Conservation (phyloP, 2,329 filamentous ascomycete genomes). For the Colletotrichum aenigma region DNA sequence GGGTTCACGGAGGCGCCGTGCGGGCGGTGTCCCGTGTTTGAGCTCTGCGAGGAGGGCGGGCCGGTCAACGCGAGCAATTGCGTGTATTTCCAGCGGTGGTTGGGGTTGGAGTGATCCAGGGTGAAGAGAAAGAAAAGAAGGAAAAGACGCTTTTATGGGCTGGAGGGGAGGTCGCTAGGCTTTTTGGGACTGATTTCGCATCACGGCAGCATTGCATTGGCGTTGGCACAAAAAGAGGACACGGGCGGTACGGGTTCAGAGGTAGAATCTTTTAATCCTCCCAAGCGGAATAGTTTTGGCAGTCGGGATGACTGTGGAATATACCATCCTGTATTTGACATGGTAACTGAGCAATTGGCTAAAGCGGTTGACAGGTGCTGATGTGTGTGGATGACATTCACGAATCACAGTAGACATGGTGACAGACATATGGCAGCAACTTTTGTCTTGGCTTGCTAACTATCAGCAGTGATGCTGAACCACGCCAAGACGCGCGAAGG, state of each 20-base stretch:
- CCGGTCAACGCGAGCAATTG: slow-evolving; percentile 90
- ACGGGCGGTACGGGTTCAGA: slow-evolving; percentile 1
- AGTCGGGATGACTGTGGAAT: neutral
- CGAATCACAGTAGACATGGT: neutral
- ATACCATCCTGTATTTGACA: slow-evolving; percentile 4
- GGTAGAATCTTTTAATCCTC: neutral
- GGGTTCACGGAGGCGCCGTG: slow-evolving; percentile 90
- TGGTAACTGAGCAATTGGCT: neutral
- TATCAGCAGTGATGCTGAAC: neutral
- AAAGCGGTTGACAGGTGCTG: rapidly evolving
- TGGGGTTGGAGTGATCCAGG: slow-evolving; percentile 50
- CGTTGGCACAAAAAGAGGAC: slow-evolving; percentile 13
- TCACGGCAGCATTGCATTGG: slow-evolving; percentile 19
- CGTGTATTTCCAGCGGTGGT: slow-evolving; percentile 89
- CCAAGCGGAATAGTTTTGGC: neutral
- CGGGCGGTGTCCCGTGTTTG: slow-evolving; percentile 90
- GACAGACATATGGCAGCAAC: neutral
- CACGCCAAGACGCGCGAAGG: neutral
- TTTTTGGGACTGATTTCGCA: neutral
- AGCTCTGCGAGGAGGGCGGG: slow-evolving; percentile 88
- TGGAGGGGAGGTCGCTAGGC: neutral
- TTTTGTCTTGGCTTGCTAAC: slow-evolving; percentile 17
- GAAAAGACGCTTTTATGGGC: neutral
- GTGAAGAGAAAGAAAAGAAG: neutral
- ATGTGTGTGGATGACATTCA: rapidly evolving